These are phyloP conservation scores for Laetiporus sulphureus DNA, from an alignment of 1,284 basidiomycete genomes.

Conservation along the genomic window DNA sequence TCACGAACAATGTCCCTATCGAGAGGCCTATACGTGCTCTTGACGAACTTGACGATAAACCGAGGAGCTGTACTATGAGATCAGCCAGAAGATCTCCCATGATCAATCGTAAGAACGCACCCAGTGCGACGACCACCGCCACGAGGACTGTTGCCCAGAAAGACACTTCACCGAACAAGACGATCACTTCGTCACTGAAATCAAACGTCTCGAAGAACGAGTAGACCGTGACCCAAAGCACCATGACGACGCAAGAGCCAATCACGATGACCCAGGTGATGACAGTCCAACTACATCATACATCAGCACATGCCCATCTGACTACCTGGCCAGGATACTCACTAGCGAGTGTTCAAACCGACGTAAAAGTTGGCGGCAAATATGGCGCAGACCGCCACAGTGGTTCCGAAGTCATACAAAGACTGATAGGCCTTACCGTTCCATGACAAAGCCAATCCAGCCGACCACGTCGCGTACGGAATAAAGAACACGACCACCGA, in stretches of 20 bases:
- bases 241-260: constrained; percentile 74
- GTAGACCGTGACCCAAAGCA: constrained; percentile 83
- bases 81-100: constrained; percentile 1
- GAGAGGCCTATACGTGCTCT: constrained; percentile 60
- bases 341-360: constrained; percentile 86
- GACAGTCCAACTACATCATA: constrained; percentile 74
- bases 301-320: too few relatives aligned
- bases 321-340: too few relatives aligned
- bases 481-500: constrained; percentile 89
- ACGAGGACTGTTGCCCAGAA: constrained; percentile 82
- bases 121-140: constrained; percentile 63
- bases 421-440: constrained; percentile 73
- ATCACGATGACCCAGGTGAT: constrained; percentile 80
- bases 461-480: constrained; percentile 74
- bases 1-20: constrained; percentile 87
- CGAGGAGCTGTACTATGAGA: constrained; percentile 47
- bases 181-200: constrained; percentile 67
- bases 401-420: constrained; percentile 89
- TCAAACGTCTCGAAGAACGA: constrained; percentile 49
- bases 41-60: constrained; percentile 65
- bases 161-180: constrained; percentile 71
- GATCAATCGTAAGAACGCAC: constrained; percentile 36
- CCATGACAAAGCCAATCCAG: constrained; percentile 59
- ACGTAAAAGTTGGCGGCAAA: constrained; percentile 85
- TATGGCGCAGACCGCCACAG: constrained; percentile 82